Percentiles rank a stretch among this genome's conserved stretches.
Conservation (phyloP, 192 early-diverging fungal genomes). For the Polychytrium aggregatum region DNA sequence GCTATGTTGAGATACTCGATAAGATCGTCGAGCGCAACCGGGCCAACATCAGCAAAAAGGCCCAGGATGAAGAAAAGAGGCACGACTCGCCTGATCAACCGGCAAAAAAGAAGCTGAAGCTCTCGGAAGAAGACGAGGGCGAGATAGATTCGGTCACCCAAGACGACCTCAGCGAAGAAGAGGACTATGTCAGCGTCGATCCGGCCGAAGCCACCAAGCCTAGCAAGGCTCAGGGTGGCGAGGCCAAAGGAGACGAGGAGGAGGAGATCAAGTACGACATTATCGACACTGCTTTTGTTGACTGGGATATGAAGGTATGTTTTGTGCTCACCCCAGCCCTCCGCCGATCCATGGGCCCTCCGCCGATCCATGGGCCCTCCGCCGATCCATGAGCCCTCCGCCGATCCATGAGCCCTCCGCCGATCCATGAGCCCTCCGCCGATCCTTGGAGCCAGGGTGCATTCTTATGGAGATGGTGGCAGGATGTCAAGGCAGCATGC, state of each 20-base stretch:
- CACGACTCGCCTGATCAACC: background rate
- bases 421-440: too few species aligned
- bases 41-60: too few species aligned
- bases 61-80: too few species aligned
- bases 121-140: background rate
- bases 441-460: too few species aligned
- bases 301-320: slow-evolving; percentile 15
- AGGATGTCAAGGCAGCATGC: too few species aligned
- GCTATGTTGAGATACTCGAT: slow-evolving; percentile 7
- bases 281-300: slow-evolving; percentile 5
- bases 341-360: too few species aligned
- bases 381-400: too few species aligned
- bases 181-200: slow-evolving; percentile 11
- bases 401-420: too few species aligned
- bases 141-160: slow-evolving; percentile 1
- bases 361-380: too few species aligned
- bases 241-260: slow-evolving; percentile 8
- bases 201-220: background rate
- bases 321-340: too few species aligned
- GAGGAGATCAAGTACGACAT: slow-evolving; percentile 9
- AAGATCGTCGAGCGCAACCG: slow-evolving; percentile 10
- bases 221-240: background rate
- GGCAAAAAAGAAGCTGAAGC: background rate
- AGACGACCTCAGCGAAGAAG: slow-evolving; percentile 9
- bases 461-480: too few species aligned